A percentile compares a stretch with the other conserved stretches of the same genome.
Evolutionary conservation across 169 alveolate species (phyloP).

Genomic region (Babesia sp.): DNA sequence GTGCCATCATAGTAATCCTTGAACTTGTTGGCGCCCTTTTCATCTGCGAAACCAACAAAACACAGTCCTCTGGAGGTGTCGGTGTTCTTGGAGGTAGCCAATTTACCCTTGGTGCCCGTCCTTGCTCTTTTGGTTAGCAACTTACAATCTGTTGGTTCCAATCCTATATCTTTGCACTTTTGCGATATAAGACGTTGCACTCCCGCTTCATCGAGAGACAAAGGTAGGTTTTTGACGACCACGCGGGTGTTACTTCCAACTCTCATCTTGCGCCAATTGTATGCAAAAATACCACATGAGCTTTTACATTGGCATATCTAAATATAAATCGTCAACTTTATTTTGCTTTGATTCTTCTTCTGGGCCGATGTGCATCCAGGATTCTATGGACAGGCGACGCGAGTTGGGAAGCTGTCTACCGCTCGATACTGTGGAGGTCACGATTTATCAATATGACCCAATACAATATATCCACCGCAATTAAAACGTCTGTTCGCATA

Average conservation of each 20-base stretch:
- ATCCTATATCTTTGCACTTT: constrained; percentile 54
- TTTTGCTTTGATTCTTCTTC: too few species aligned
- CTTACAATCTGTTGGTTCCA: constrained; percentile 41
- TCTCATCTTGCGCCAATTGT: constrained; percentile 25
- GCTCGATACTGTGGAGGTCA: not conserved
- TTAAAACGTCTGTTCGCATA: too few species aligned
- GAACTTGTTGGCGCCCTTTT: constrained; percentile 80
- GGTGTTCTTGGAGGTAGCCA: constrained; percentile 2
- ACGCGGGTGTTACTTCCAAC: constrained; percentile 48
- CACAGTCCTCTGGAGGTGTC: constrained; percentile 81
- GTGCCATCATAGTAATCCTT: constrained; percentile 83
- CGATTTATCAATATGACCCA: not conserved
- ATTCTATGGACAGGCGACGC: not conserved
- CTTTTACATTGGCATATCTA: too few species aligned
- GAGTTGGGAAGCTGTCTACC: not conserved
- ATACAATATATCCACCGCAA: too few species aligned
- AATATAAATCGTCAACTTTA: too few species aligned
- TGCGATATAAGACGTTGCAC: constrained; percentile 46
- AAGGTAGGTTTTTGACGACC: constrained; percentile 58
- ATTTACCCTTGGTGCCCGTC: not conserved
- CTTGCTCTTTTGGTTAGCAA: constrained; percentile 42
- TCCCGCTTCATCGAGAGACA: constrained; percentile 35
- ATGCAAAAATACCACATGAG: too few species aligned
- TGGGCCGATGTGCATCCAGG: not conserved
- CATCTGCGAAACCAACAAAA: constrained; percentile 85